Conservation (phyloP, 768 basidiomycete species). For the Lactarius deliciosus region DNA sequence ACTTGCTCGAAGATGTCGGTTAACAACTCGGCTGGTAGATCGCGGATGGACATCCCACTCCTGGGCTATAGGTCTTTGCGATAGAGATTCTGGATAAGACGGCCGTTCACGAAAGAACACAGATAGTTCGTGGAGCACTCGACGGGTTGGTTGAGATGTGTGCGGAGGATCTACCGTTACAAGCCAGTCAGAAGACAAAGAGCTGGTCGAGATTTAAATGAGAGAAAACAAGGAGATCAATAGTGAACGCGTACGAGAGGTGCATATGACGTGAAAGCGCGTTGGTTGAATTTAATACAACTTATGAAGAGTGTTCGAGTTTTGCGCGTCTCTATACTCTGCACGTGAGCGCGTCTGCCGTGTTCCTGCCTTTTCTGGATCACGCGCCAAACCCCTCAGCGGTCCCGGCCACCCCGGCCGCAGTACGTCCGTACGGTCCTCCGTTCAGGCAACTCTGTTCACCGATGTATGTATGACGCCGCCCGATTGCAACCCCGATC, state of each 20-base stretch:
- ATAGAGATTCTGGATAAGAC: not conserved
- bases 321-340: not conserved
- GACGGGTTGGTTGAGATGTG: not conserved
- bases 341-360: not conserved
- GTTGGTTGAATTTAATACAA: not conserved
- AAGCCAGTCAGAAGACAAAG: not conserved
- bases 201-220: not conserved
- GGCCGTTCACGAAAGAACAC: not conserved
- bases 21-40: slow-evolving; percentile 70
- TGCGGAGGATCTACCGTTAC: too few species aligned
- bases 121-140: too few species aligned
- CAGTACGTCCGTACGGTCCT: too few species aligned
- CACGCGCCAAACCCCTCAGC: too few species aligned
- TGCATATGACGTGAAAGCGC: not conserved
- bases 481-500: too few species aligned
- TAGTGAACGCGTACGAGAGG: slow-evolving; percentile 1
- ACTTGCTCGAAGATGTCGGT: slow-evolving; percentile 69
- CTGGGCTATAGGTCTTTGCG: not conserved
- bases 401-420: too few species aligned
- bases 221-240: not conserved
- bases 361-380: too few species aligned
- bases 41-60: slow-evolving; percentile 24
- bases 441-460: too few species aligned
- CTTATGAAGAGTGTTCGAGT: not conserved
- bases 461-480: too few species aligned